Evolutionary conservation across 345 rosid species (phyloP).

Genomic region (Linum tenue): DNA sequence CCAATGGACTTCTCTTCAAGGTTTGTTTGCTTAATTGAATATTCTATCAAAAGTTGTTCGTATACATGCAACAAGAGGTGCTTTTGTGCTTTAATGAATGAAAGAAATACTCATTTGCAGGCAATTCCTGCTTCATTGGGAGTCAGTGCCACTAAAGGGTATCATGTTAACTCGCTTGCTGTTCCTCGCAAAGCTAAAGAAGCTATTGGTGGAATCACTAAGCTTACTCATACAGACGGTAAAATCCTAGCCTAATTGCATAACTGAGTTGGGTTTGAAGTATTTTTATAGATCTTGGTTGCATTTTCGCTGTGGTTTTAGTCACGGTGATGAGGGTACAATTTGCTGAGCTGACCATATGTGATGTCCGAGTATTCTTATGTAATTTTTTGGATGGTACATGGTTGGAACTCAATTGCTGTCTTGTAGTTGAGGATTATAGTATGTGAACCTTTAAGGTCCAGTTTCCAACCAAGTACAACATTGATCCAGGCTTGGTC

Average conservation of each 20-base stretch:
- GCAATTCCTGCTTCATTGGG: constrained; percentile 94
- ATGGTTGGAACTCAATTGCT: too few species aligned
- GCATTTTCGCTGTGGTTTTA: background rate
- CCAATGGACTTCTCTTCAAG: constrained; percentile 96
- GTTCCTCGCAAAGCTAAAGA: constrained; percentile 98
- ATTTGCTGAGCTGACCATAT: too few species aligned
- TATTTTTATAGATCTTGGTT: background rate
- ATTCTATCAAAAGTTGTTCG: constrained; percentile 1
- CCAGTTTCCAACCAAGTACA: background rate
- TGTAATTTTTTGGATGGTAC: too few species aligned
- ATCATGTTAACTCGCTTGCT: constrained; percentile 94
- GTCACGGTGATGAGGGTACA: background rate
- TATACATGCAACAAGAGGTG: constrained; percentile 5
- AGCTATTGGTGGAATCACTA: constrained; percentile 94
- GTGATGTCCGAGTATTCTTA: too few species aligned
- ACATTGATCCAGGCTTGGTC: background rate
- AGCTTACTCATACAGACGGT: constrained; percentile 88
- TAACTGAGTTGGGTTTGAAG: background rate
- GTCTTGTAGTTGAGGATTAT: too few species aligned
- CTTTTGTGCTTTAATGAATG: background rate
- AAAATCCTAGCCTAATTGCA: constrained; percentile 3
- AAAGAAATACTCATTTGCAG: constrained; percentile 23
- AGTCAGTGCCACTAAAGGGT: constrained; percentile 73
- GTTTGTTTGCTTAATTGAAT: constrained; percentile 25
- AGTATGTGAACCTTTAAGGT: background rate